These are phyloP conservation scores for Pulveroboletus sp. DNA, from an alignment of 768 basidiomycete genomes.

Conservation along the genomic window DNA sequence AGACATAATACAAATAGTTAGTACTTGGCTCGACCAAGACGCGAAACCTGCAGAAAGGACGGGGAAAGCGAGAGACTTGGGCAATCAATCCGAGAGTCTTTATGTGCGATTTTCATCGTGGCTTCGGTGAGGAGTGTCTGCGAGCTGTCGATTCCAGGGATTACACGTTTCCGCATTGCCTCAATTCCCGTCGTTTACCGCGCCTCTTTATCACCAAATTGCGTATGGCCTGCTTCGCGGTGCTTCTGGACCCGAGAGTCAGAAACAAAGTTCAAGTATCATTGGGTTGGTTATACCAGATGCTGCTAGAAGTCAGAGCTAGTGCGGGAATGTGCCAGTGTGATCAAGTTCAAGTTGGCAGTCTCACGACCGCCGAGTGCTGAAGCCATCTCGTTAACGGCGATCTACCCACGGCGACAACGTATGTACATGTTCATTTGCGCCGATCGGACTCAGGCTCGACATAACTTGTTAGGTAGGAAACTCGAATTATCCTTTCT, in stretches of 20 bases:
- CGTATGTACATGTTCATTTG: constrained; percentile 2
- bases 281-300: too few relatives aligned
- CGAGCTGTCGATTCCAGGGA: constrained; percentile 4
- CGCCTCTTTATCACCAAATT: constrained; percentile 25
- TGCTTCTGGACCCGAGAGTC: constrained; percentile 18
- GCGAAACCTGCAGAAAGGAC: constrained; percentile 12
- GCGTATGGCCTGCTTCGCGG: constrained; percentile 12
- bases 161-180: constrained; percentile 30
- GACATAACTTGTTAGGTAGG: too few relatives aligned
- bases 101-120: constrained; percentile 35
- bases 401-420: constrained; percentile 15
- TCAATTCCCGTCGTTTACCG: constrained; percentile 32
- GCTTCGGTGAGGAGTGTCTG: constrained; percentile 31
- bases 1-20: constrained; percentile 31
- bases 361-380: constrained; percentile 2
- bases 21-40: constrained; percentile 9
- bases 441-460: constrained; percentile 8
- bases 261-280: too few relatives aligned
- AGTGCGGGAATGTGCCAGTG: neutral
- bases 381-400: constrained; percentile 6
- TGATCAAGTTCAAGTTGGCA: neutral
- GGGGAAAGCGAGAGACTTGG: constrained; percentile 8
- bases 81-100: constrained; percentile 15
- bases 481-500: too few relatives aligned
- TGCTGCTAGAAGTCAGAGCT: too few relatives aligned